phyloP scores from a whole-genome alignment of 768 basidiomycete species.

The Mrakia hoshinonis region DNA sequence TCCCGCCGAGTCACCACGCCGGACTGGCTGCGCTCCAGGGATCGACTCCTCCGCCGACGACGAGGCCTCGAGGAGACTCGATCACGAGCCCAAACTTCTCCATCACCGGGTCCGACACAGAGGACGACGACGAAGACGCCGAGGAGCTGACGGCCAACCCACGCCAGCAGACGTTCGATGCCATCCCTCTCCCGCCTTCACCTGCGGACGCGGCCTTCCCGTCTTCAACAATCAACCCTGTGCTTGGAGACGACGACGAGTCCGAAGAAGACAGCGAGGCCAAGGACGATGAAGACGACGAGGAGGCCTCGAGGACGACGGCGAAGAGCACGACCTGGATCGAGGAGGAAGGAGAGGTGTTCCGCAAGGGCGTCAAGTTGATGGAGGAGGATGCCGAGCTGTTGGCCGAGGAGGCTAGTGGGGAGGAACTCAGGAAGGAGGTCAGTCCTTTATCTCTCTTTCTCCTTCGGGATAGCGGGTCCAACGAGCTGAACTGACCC shows the following conservation, averaged over 20 bases:
- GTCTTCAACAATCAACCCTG: not conserved
- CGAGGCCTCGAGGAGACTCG: conserved; percentile 43
- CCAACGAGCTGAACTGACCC: not conserved
- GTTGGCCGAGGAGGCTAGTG: conserved; percentile 51
- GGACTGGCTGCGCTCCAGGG: not conserved
- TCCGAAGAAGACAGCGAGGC: not conserved
- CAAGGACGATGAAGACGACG: conserved; percentile 27
- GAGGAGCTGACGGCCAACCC: conserved; percentile 34
- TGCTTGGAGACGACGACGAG: not conserved
- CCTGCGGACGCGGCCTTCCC: not conserved
- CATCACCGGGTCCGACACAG: conserved; percentile 43
- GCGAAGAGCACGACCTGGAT: conserved; percentile 56
- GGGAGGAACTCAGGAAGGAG: conserved; percentile 68
- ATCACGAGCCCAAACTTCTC: conserved; percentile 58
- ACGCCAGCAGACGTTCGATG: conserved; percentile 18
- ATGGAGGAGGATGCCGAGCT: conserved; percentile 52
- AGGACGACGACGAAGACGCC: conserved; percentile 40
- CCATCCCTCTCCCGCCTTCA: not conserved
- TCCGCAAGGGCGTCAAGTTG: conserved; percentile 76
- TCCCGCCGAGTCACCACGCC: not conserved
- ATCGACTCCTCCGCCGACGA: conserved; percentile 42
- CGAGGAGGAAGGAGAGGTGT: conserved; percentile 92
- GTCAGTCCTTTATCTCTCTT: conserved; percentile 44
- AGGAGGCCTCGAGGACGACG: conserved; percentile 31
- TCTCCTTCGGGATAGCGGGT: not conserved